These are phyloP conservation scores for Pichiaceae sp. DNA, from an alignment of 1,139 yeast genomes.

Conservation along the genomic window DNA sequence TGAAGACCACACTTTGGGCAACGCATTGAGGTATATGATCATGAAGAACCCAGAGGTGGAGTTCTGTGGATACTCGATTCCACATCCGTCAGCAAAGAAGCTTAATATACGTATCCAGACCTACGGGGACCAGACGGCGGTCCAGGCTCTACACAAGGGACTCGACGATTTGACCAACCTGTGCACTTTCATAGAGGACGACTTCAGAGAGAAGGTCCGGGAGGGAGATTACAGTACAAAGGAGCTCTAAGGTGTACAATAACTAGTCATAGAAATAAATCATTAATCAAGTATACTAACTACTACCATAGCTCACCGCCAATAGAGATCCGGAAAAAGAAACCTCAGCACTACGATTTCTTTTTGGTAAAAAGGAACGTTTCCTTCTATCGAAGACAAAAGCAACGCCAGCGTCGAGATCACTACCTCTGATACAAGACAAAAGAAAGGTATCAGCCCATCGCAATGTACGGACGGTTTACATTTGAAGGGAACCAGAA, in stretches of 20 bases:
- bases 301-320: no score
- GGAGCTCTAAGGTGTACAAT: conserved; percentile 30
- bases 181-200: conserved; percentile 76
- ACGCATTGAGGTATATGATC: conserved; percentile 84
- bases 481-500: conserved; percentile 15
- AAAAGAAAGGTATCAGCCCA: no score
- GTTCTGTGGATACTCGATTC: conserved; percentile 96
- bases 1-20: conserved; percentile 95
- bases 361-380: no score
- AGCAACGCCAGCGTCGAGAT: no score
- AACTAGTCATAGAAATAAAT: no score
- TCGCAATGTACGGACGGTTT: conserved; percentile 20
- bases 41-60: conserved; percentile 98
- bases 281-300: no score
- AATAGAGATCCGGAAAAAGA: no score
- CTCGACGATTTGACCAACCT: conserved; percentile 75
- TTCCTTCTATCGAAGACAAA: no score
- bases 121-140: conserved; percentile 78
- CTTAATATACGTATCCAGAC: conserved; percentile 91
- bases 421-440: no score
- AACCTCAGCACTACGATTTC: no score
- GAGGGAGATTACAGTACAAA: conserved; percentile 40
- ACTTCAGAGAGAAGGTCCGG: conserved; percentile 56
- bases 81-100: conserved; percentile 95
- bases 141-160: conserved; percentile 90